These are phyloP conservation scores for Prosopis cineraria DNA, from an alignment of 306 rosid genomes.

Conservation along the genomic window DNA sequence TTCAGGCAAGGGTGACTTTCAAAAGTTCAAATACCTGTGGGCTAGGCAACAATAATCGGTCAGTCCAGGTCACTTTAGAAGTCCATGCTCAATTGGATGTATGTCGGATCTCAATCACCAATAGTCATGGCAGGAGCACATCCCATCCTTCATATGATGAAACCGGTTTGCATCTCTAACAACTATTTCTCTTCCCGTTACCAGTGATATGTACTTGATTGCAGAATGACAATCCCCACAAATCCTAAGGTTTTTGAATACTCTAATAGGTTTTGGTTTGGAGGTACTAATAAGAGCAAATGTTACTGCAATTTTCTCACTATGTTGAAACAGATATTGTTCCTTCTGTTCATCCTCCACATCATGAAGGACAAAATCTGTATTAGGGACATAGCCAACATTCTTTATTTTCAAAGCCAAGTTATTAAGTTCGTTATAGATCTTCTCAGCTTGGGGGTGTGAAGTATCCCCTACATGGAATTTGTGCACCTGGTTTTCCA, in stretches of 20 bases:
- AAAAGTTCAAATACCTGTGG: not conserved
- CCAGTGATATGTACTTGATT: constrained; percentile 58
- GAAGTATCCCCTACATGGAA: constrained; percentile 70
- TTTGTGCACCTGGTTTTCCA: constrained; percentile 57
- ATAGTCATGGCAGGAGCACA: constrained; percentile 70
- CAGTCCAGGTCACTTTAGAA: not conserved
- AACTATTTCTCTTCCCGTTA: constrained; percentile 61
- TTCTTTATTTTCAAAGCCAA: constrained; percentile 51
- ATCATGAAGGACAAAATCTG: constrained; percentile 70
- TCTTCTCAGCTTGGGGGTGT: constrained; percentile 57
- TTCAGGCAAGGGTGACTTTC: not conserved
- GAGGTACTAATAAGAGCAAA: constrained; percentile 58
- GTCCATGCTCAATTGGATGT: not conserved
- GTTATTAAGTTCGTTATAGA: constrained; percentile 55
- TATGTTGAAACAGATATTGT: constrained; percentile 63
- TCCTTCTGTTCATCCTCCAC: constrained; percentile 70
- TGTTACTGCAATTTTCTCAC: constrained; percentile 74
- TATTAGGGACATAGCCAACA: constrained; percentile 58
- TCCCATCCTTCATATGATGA: constrained; percentile 67
- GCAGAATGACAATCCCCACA: constrained; percentile 70
- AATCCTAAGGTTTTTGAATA: constrained; percentile 64
- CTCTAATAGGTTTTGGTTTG: constrained; percentile 51
- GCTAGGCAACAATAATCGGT: not conserved
- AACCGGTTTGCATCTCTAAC: constrained; percentile 66
- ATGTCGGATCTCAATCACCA: constrained; percentile 43